Evolutionary conservation across 768 basidiomycete genomes (phyloP), one percentile per base, ranked within the genome.

Genomic region (Fistulinella prunicolor): DNA sequence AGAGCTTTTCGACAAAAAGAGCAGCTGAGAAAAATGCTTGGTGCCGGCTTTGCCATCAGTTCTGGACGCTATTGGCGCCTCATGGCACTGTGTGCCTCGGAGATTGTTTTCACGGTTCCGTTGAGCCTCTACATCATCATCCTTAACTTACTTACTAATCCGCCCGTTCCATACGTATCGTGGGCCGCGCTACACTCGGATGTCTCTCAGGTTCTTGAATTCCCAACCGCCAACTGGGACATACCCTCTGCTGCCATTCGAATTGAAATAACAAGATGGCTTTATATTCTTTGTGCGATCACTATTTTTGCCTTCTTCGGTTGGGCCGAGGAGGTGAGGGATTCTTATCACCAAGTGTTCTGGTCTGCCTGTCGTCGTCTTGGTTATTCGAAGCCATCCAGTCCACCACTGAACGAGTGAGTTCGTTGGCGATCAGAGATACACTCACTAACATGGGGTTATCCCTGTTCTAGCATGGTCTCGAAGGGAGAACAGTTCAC

Each of bases 291-390:
- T 39, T 69, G 64, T 6, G 66, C 75, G 2, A 61, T 74, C 38
- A 4, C 74, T 3, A 78, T 81, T 58, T 71, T 81, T 47, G 63
- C 49, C 0, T 80, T 82, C 69, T 81, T 83, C 48, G 75, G 79
- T 2, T 78, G 81, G 46, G 76, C 76, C 13, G 77, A 76, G 30
- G 81, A 84, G 48, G 77, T 74, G 10, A 61, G 66, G 34, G 60
- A 52, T 46, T 64, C 74, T 47, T 78, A 80, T 49, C 38, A 47
- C 39, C 38, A 49, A 19, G 61, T 52, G 4, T 59, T 59, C 49
- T 56, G 57, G 28, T 57, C 60, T 14, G 47, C 64, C 41, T 58
- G 49, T 50, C 63, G 59, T 54, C 38, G 5, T 41, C 40, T 55
- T 4, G 22, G 53, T 12, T 23, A 20, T 36, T 17, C 32, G 3